These are phyloP conservation scores for Myochromella boudieri DNA, from an alignment of 768 basidiomycete genomes.

Conservation along the genomic window DNA sequence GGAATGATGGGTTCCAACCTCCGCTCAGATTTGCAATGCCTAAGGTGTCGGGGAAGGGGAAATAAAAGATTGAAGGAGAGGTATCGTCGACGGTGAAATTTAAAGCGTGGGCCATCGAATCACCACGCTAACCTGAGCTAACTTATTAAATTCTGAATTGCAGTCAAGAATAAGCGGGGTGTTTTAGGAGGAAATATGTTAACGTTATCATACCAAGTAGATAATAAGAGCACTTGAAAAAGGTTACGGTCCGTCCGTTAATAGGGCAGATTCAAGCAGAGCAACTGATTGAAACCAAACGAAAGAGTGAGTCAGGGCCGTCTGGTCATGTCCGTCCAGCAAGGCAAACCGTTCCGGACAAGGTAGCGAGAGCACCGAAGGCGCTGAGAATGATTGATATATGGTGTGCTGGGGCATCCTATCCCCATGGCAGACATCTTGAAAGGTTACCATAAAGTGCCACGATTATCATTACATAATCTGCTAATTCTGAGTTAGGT, in stretches of 20 bases:
- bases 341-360: background rate
- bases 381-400: slow-evolving; percentile 7
- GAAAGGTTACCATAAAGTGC: background rate
- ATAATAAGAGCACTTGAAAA: too few relatives aligned
- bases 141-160: too few relatives aligned
- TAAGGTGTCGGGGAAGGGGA: slow-evolving; percentile 58
- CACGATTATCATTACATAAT: slow-evolving; percentile 8
- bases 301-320: background rate
- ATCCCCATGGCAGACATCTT: slow-evolving; percentile 8
- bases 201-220: too few relatives aligned
- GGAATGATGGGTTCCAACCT: slow-evolving; percentile 73
- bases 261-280: too few relatives aligned
- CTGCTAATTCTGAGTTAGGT: background rate
- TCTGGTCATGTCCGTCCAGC: background rate
- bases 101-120: slow-evolving; percentile 15
- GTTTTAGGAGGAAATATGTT: too few relatives aligned
- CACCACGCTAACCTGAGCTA: slow-evolving; percentile 3
- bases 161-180: too few relatives aligned
- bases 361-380: background rate
- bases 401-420: background rate
- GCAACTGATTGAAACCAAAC: too few relatives aligned
- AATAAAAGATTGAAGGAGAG: slow-evolving; percentile 63
- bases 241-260: too few relatives aligned
- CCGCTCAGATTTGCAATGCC: slow-evolving; percentile 44
- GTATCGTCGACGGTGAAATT: slow-evolving; percentile 53